These are phyloP conservation scores for Margaritispora aquatica DNA, from an alignment of 495 filamentous ascomycete genomes.

Conservation along the genomic window DNA sequence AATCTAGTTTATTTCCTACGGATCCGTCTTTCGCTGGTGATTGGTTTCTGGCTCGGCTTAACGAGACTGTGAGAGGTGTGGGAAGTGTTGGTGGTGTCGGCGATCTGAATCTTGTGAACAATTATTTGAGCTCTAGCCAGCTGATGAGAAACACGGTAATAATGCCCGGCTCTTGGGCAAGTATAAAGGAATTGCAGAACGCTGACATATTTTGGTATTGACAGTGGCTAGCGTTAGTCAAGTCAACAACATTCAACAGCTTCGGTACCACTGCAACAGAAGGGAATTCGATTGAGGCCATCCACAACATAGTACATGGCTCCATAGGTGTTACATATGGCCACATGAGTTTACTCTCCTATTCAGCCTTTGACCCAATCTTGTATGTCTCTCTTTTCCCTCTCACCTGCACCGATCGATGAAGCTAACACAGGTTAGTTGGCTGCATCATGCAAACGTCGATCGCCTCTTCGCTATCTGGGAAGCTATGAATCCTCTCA, in stretches of 20 bases:
- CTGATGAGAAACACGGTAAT: conserved; percentile 1
- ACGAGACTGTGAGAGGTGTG: conserved; percentile 1
- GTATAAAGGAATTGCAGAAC: not conserved
- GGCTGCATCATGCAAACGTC: conserved; percentile 30
- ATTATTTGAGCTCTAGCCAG: not conserved
- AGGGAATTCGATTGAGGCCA: conserved; percentile 31
- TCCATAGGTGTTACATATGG: conserved; percentile 30
- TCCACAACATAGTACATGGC: conserved; percentile 39
- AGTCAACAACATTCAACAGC: conserved; percentile 9
- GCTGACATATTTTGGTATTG: not conserved
- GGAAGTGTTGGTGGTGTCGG: not conserved
- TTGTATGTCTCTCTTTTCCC: conserved; percentile 29
- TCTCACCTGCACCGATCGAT: not conserved
- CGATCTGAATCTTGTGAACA: not conserved
- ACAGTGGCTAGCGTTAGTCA: conserved; percentile 12
- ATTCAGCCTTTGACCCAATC: conserved; percentile 37
- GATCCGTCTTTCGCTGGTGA: not conserved
- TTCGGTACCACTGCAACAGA: conserved; percentile 7
- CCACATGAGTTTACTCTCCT: conserved; percentile 35
- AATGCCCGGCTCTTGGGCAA: not conserved
- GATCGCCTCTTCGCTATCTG: conserved; percentile 37
- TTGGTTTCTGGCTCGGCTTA: not conserved
- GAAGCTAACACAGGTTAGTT: conserved; percentile 10
- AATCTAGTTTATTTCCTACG: conserved; percentile 10
- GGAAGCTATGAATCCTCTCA: conserved; percentile 30